Percentiles rank a stretch among this genome's conserved stretches.
Conservation (phyloP, 768 basidiomycete genomes). For the Mycena capillaripes region DNA sequence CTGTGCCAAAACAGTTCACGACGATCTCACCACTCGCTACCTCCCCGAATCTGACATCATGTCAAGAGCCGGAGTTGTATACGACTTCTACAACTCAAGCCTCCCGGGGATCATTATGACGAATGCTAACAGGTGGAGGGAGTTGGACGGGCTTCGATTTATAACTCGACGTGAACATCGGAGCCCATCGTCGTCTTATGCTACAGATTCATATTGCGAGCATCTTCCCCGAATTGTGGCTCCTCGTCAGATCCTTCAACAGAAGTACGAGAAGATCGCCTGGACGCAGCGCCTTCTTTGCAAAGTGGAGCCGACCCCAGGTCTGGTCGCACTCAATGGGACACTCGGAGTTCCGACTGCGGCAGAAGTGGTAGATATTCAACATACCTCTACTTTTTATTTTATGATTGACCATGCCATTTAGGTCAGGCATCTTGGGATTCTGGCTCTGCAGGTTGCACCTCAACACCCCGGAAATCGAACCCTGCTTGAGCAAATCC, state of each 20-base stretch:
- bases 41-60: slow-evolving; percentile 20
- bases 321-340: slow-evolving; percentile 21
- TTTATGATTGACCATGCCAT: neutral
- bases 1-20: slow-evolving; percentile 31
- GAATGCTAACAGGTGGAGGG: slow-evolving; percentile 19
- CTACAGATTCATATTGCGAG: slow-evolving; percentile 18
- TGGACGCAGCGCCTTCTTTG: slow-evolving; percentile 33
- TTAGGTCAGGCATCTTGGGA: slow-evolving; percentile 59
- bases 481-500: slow-evolving; percentile 53
- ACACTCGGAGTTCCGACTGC: slow-evolving; percentile 34
- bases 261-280: slow-evolving; percentile 22
- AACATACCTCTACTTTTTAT: neutral
- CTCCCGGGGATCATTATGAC: slow-evolving; percentile 28
- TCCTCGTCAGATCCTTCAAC: slow-evolving; percentile 25
- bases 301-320: neutral
- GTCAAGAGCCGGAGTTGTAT: slow-evolving; percentile 26
- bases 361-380: slow-evolving; percentile 26
- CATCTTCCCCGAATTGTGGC: slow-evolving; percentile 27
- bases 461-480: slow-evolving; percentile 39
- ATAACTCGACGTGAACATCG: slow-evolving; percentile 16
- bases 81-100: slow-evolving; percentile 5
- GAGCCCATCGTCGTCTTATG: slow-evolving; percentile 22
- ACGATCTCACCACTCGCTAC: slow-evolving; percentile 17
- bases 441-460: slow-evolving; percentile 48
- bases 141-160: slow-evolving; percentile 29